Evolutionary conservation across 2,329 filamentous ascomycete species (phyloP), one percentile per base, ranked within the genome.

Genomic region (Phyllosticta citrichinensis): DNA sequence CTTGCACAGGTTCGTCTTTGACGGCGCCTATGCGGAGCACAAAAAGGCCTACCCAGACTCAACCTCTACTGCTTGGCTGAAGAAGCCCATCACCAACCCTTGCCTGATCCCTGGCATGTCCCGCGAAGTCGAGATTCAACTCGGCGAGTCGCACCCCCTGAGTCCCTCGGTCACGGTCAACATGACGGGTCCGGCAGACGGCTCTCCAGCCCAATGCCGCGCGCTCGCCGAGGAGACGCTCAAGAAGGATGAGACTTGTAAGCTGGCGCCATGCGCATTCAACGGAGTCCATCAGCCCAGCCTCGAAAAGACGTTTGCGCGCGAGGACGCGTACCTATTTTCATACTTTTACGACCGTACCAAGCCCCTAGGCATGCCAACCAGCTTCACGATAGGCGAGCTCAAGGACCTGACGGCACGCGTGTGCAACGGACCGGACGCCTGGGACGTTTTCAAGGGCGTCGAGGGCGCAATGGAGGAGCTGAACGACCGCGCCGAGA

Each of bases 261-360:
- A 81, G 64, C 78, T 97, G 56, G 83, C 89, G 0, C 94, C 94
- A n/a, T 99, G 94, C 80, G 96, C 94, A 1, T 99, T 99, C 85
- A 96, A 96, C 74, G 94, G 94, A 65, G 86, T 99, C 30, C 90
- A 99, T 77, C 94, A 99, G 75, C 94, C 94, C 10, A 87, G 88
- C 22, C 82, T 99, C 55, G 86, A 85, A 67, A 96, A 96, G 81
- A 99, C 94, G 0, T 99, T 99, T 70, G 80, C 89, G 25, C 83
- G 82, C 64, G 93, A 97, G 75, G 92, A 97, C 69, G 85, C 97
- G 50, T 99, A 93, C 77, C 91, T 97, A 67, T 93, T 99, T 77
- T 96, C 90, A 30, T 99, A 96, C 82, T 99, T 99, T 78, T 97
- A 88, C 77, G 94, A 99, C 79, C 92, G 95, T 69, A 95, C 89